phyloP scores from a whole-genome alignment of 345 rosid genomes.

The Clarkia xantiana region DNA sequence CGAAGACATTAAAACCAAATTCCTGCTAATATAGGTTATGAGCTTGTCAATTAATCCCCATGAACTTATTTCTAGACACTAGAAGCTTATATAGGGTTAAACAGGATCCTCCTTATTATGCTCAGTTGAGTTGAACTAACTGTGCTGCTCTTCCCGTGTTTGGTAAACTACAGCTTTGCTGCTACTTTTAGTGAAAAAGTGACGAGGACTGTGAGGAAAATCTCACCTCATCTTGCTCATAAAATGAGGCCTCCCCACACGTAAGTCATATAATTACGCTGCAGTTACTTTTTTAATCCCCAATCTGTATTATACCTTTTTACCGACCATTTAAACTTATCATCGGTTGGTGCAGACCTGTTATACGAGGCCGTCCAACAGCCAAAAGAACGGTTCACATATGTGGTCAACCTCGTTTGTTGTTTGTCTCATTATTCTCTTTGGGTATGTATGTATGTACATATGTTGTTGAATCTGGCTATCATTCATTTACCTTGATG shows the following conservation, averaged over 20 bases:
- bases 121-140: too few species aligned
- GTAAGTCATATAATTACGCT: slow-evolving; percentile 23
- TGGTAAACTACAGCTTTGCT: slow-evolving; percentile 58
- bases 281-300: too few species aligned
- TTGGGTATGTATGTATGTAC: slow-evolving; percentile 28
- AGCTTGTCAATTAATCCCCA: too few species aligned
- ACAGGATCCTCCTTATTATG: too few species aligned
- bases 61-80: too few species aligned
- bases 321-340: neutral
- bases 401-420: slow-evolving; percentile 91
- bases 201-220: slow-evolving; percentile 67
- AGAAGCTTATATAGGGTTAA: too few species aligned
- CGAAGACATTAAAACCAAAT: too few species aligned
- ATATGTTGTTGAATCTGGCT: neutral
- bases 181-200: slow-evolving; percentile 84
- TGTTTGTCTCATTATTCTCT: slow-evolving; percentile 59
- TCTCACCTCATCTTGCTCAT: slow-evolving; percentile 92
- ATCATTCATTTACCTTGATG: neutral
- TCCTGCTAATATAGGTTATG: too few species aligned
- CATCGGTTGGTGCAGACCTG: slow-evolving; percentile 45
- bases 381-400: slow-evolving; percentile 63
- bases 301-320: neutral
- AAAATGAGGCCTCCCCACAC: slow-evolving; percentile 90
- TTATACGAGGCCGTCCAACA: slow-evolving; percentile 85
- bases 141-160: too few species aligned